Base-by-base conservation (phyloP, 257 asterid species). In the Nicotiana noctiflora region DNA sequence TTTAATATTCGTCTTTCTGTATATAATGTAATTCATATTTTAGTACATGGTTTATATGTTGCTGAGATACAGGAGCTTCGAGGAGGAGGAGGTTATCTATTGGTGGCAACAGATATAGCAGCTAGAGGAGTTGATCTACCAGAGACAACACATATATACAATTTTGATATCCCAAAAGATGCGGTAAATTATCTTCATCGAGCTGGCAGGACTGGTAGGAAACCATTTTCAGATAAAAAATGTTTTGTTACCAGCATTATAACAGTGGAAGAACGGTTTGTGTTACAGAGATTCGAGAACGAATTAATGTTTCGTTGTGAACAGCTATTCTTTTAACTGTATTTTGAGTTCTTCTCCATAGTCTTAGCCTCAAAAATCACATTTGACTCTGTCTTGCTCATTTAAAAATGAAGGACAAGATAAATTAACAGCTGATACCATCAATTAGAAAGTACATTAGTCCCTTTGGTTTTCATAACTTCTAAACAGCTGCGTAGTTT, bases 151-250 rank as follows among this genome's bases (percentile, higher is more conserved):
- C 97, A 93, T 82, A 90, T 95, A 70, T 95, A 95, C 90, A 93
- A 95, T 90, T 92, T 95, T 82, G 96, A 92, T 85, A 89, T 90
- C 79, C 97, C 99, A 63, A 93, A 88, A 86, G 95, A 92, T 90
- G 99, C 95, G 21, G 84, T 90, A 57, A 87, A 83, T 84, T 95
- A 95, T 83, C 99, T 95, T 82, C 99, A 95, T 83, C 93, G 99
- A 64, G 99, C 98, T 49, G 99, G 99, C 86, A 88, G 99, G 83
- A 88, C 98, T 53, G 96, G 99, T 84, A 88, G 99, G 88, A 95
- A 92, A 88, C 99, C 99, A 76, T 95, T 95, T 86, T 92, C 97
- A 61, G 97, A 91, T 60, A 83, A 86, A 78, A 89, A 88, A 81
- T 95, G 95, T 87, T 90, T 84, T 70, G 99, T 92, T 83, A 91